Conservation (phyloP, 306 rosid species). For the Psophocarpus tetragonolobus region DNA sequence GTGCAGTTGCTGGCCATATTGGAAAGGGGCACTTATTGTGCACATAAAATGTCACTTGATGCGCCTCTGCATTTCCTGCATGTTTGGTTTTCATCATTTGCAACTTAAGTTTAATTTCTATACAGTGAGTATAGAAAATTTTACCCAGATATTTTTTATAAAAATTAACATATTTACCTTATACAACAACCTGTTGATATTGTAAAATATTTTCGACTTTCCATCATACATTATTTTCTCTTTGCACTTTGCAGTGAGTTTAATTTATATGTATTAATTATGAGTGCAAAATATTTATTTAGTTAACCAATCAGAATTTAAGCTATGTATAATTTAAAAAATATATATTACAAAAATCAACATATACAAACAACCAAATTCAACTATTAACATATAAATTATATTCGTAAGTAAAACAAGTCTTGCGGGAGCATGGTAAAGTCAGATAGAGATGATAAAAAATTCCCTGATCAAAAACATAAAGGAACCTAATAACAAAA, state of each 20-base stretch:
- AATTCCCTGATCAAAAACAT: background rate
- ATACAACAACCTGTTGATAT: too few species aligned
- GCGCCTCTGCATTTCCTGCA: conserved; percentile 53
- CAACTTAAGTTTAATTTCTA: background rate
- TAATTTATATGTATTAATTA: too few species aligned
- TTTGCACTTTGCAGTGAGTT: background rate
- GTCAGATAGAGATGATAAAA: background rate
- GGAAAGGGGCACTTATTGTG: conserved; percentile 79
- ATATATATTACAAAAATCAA: too few species aligned
- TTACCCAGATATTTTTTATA: too few species aligned
- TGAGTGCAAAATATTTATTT: too few species aligned
- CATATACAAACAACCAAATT: background rate
- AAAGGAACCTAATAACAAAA: too few species aligned
- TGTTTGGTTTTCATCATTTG: background rate
- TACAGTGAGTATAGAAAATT: too few species aligned
- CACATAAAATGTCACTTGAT: conserved; percentile 51
- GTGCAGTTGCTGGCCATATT: conserved; percentile 91
- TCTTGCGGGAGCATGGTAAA: background rate
- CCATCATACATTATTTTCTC: too few species aligned
- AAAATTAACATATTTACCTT: too few species aligned
- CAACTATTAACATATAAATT: background rate
- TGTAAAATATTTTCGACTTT: too few species aligned
- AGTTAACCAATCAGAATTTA: too few species aligned
- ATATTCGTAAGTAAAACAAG: background rate
- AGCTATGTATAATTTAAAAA: too few species aligned